Percentiles rank a stretch among this genome's conserved stretches.
These are phyloP conservation scores for Tetraselmis chui DNA, from an alignment of 139 green algal species.

Conservation along the genomic window DNA sequence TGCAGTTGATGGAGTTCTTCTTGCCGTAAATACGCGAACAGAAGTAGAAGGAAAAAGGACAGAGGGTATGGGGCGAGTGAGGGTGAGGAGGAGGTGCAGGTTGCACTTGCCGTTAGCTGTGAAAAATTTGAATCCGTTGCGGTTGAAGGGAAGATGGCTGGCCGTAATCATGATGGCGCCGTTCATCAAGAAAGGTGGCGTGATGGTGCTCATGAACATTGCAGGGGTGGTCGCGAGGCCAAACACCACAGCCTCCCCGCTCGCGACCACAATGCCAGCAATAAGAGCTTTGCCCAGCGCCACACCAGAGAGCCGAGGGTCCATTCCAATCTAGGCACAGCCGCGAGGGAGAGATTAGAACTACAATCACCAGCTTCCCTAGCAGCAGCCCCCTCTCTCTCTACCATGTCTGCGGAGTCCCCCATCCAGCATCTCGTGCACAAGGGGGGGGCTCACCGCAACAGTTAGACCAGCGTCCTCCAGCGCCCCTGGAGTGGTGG, in stretches of 20 bases:
- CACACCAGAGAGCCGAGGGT: slow-evolving; percentile 69
- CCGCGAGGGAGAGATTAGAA: too few relatives aligned
- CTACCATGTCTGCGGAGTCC: too few relatives aligned
- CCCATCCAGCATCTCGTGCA: too few relatives aligned
- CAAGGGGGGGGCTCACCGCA: not conserved
- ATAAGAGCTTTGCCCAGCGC: slow-evolving; percentile 21
- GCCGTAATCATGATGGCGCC: slow-evolving; percentile 85
- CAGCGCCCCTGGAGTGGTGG: not conserved
- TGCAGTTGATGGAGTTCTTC: too few relatives aligned
- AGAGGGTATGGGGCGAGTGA: too few relatives aligned
- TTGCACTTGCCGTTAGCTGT: slow-evolving; percentile 35
- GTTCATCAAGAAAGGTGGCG: slow-evolving; percentile 8
- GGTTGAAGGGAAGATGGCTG: slow-evolving; percentile 70
- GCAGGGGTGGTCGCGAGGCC: slow-evolving; percentile 86
- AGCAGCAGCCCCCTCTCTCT: too few relatives aligned
- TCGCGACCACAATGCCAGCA: not conserved
- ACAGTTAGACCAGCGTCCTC: not conserved
- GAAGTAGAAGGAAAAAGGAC: too few relatives aligned
- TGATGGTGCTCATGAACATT: slow-evolving; percentile 90
- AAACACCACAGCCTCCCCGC: slow-evolving; percentile 31
- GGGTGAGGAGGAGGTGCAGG: too few relatives aligned
- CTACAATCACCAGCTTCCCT: too few relatives aligned
- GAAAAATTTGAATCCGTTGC: slow-evolving; percentile 80
- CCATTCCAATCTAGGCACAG: slow-evolving; percentile 52
- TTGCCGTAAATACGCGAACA: too few relatives aligned